A percentile compares a stretch with the other conserved stretches of the same genome.
These are phyloP conservation scores for Phytophthora agathidicida DNA, from an alignment of 352 stramenopile species.

Conservation along the genomic window DNA sequence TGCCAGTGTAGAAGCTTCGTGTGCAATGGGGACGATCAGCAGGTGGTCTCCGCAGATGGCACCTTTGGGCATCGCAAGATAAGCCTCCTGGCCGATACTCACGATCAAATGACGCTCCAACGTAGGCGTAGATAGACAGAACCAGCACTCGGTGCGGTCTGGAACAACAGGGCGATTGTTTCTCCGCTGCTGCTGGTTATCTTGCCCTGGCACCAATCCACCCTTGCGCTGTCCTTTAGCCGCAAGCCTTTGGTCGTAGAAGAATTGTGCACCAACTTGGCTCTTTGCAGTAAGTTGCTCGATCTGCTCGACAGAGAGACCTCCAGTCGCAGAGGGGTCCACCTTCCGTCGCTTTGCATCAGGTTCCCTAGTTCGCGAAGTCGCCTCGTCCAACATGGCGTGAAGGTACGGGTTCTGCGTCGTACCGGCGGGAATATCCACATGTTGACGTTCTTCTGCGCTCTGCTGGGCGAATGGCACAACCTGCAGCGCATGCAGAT, in stretches of 20 bases:
- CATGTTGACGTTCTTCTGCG: constrained; percentile 30
- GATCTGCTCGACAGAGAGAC: constrained; percentile 71
- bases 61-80: constrained; percentile 83
- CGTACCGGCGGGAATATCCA: constrained; percentile 73
- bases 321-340: constrained; percentile 20
- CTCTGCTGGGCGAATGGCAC: constrained; percentile 38
- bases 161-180: constrained; percentile 41
- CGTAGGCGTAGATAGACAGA: constrained; percentile 79
- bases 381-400: constrained; percentile 31
- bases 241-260: constrained; percentile 76
- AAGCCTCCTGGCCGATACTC: constrained; percentile 80
- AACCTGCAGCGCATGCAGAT: constrained; percentile 79
- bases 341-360: constrained; percentile 52
- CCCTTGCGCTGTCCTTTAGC: constrained; percentile 55
- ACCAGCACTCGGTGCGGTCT: constrained; percentile 85
- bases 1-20: constrained; percentile 64
- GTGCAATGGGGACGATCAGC: constrained; percentile 81
- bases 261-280: constrained; percentile 56
- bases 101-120: constrained; percentile 85
- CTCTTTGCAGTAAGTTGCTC: constrained; percentile 63
- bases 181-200: constrained; percentile 29
- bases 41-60: constrained; percentile 78
- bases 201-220: constrained; percentile 36
- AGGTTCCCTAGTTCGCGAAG: constrained; percentile 23
- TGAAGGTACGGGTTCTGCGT: constrained; percentile 76